phyloP scores from a whole-genome alignment of 495 filamentous ascomycete genomes.

The Annulohypoxylon nitens region DNA sequence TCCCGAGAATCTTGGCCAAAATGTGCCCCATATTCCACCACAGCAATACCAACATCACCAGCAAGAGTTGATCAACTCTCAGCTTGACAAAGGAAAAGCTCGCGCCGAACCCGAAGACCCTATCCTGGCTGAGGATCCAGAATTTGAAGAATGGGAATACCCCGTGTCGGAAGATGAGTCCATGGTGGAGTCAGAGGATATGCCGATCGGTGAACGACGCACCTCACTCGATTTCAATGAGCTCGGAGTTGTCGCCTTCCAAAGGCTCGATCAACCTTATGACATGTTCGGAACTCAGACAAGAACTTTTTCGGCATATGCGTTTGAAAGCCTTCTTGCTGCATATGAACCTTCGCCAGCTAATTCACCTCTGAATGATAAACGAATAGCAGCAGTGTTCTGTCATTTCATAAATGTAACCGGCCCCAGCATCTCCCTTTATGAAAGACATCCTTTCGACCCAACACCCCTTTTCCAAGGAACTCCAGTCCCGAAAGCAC shows the following conservation, averaged over 20 bases:
- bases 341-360: constrained; percentile 79
- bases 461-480: constrained; percentile 77
- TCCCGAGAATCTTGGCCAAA: constrained; percentile 29
- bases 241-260: constrained; percentile 56
- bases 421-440: constrained; percentile 87
- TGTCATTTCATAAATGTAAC: constrained; percentile 93
- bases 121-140: background rate
- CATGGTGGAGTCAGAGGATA: constrained; percentile 44
- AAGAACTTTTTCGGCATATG: constrained; percentile 59
- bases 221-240: constrained; percentile 54
- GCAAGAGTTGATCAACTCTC: constrained; percentile 20
- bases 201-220: constrained; percentile 46
- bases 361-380: constrained; percentile 85
- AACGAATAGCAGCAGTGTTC: constrained; percentile 86
- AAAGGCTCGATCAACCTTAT: constrained; percentile 48
- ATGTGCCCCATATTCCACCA: constrained; percentile 11
- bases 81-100: constrained; percentile 38
- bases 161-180: constrained; percentile 65
- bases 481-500: constrained; percentile 71
- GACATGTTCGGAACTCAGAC: constrained; percentile 56
- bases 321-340: constrained; percentile 73
- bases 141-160: constrained; percentile 53
- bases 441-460: constrained; percentile 85
- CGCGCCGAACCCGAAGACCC: constrained; percentile 31
- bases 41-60: constrained; percentile 26